Base-by-base conservation (phyloP, 2,329 filamentous ascomycete genomes). In the Botrytis elliptica region DNA sequence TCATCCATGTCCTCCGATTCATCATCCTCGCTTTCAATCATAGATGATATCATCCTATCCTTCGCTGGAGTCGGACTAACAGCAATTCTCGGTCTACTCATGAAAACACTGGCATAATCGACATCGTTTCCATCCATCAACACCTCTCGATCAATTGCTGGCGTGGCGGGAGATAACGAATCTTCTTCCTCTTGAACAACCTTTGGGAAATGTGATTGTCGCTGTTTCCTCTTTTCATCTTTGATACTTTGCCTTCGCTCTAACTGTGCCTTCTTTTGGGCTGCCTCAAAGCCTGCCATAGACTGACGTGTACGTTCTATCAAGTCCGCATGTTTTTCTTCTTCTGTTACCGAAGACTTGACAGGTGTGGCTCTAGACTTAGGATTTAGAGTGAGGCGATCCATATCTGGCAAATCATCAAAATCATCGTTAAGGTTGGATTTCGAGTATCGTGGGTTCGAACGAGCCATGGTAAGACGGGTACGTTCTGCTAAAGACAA, bases 31-130 rank as follows among this genome's bases (percentile, higher is more conserved):
- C 44, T 49, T 12, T 64, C 69, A 20, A 64, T 49, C 59, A 71
- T 52, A n/a, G n/a, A 55, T 55, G 65, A 68, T 36, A 57, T 52
- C 63, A 42, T 72, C 42, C 63, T 60, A 36, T 52, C 64, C 25
- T 42, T 69, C 42, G 66, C 40, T 57, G 71, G 63, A 9, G 77
- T 77, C 2, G 94, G 94, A 81, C 94, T 97, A 18, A 89, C 88
- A 76, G 91, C 91, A 77, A 98, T 89, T 82, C 90, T 92, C 0
- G 95, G 95, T 76, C 95, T 84, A 76, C 93, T 95, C 83, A 91
- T 93, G 81, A 98, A 98, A 1, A 97, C 91, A 40, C 91, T 92
- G 74, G 92, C 91, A 81, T 94, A 92, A 75, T 97, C 93, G 2
- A 68, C 71, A 6, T 86, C 57, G 6, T 86, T 86, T 42, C 78